Conservation (phyloP, 306 rosid species). For the Luffa acutangula region DNA sequence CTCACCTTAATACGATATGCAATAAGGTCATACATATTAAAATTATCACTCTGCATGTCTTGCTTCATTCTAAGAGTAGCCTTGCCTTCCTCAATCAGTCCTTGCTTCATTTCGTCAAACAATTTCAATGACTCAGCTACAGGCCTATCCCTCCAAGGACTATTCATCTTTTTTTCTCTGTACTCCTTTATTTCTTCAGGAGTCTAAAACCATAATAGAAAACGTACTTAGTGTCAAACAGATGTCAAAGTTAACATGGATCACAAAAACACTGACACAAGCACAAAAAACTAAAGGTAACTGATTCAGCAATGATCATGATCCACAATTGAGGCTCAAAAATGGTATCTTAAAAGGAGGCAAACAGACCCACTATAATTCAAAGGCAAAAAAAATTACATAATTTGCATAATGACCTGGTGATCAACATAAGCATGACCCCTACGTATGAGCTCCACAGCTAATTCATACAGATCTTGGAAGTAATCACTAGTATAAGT, state of each 20-base stretch:
- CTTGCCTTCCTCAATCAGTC: conserved; percentile 80
- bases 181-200: conserved; percentile 84
- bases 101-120: conserved; percentile 85
- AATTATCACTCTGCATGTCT: conserved; percentile 98
- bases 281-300: not conserved
- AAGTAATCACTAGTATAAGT: conserved; percentile 94
- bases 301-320: not conserved
- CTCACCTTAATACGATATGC: conserved; percentile 92
- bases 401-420: conserved; percentile 41
- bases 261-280: not conserved
- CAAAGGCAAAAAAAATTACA: no score
- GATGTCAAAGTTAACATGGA: not conserved
- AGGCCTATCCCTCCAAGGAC: conserved; percentile 98
- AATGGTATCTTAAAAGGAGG: not conserved
- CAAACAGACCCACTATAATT: not conserved
- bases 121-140: conserved; percentile 67
- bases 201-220: conserved; percentile 42
- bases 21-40: conserved; percentile 95
- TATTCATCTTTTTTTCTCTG: conserved; percentile 86
- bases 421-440: conserved; percentile 96
- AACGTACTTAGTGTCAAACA: not conserved
- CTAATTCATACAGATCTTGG: conserved; percentile 84
- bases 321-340: not conserved
- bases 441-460: conserved; percentile 79
- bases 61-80: conserved; percentile 98